Evolutionary conservation across 768 basidiomycete genomes (phyloP).

Genomic region (Coprinopsis sp.): DNA sequence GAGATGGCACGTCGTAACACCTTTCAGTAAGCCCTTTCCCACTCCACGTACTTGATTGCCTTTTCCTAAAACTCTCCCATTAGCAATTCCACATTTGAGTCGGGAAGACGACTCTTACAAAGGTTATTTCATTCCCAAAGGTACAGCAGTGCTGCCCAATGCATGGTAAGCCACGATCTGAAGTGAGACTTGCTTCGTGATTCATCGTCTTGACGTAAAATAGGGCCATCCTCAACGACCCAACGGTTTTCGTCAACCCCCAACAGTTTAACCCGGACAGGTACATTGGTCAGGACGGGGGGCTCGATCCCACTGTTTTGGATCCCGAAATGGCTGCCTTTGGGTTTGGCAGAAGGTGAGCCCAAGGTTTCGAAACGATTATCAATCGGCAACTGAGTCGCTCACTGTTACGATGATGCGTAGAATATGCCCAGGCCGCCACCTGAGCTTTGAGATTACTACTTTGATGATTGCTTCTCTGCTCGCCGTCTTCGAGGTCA

Average conservation of each 20-base stretch:
- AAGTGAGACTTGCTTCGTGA: neutral
- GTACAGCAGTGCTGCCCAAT: conserved; percentile 3
- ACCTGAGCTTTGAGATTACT: neutral
- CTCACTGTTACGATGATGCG: too few species aligned
- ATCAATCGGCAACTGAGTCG: neutral
- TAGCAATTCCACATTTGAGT: conserved; percentile 4
- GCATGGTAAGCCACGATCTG: conserved; percentile 4
- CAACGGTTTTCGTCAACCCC: conserved; percentile 27
- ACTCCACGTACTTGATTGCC: neutral
- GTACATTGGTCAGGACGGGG: conserved; percentile 18
- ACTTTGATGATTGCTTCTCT: neutral
- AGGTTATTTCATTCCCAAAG: conserved; percentile 7
- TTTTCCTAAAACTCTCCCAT: neutral
- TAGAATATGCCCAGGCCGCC: conserved; percentile 3
- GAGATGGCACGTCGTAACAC: conserved; percentile 13
- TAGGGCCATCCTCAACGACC: conserved; percentile 31
- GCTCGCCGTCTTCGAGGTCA: conserved; percentile 2
- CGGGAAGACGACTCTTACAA: conserved; percentile 4
- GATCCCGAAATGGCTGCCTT: conserved; percentile 11
- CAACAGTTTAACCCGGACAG: conserved; percentile 26
- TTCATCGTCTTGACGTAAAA: neutral
- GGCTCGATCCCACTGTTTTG: neutral
- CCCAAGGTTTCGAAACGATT: neutral
- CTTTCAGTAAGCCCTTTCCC: conserved; percentile 6
- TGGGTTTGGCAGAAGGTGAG: conserved; percentile 18